phyloP scores from a whole-genome alignment of 2,329 filamentous ascomycete genomes.

The Ophiostoma triangulosporum region DNA sequence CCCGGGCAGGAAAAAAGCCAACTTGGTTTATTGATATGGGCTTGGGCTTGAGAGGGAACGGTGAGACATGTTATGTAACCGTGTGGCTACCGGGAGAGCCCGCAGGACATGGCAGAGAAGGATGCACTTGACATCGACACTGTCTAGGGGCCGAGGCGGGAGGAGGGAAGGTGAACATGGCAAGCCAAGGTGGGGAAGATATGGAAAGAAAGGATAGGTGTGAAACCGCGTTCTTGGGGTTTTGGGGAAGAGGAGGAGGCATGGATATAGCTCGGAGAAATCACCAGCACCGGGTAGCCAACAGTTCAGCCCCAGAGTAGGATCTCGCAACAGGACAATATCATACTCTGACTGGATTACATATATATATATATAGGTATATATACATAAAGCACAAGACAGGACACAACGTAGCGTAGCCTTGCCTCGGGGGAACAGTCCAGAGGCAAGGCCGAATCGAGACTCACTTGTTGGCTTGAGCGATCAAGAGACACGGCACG shows the following conservation, averaged over 20 bases:
- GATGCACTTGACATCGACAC: conserved; percentile 4
- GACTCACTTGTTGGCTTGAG: background rate
- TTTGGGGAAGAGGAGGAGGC: background rate
- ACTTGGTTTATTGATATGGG: background rate
- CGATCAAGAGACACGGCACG: too few species aligned
- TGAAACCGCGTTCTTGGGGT: background rate
- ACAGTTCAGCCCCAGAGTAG: too few species aligned
- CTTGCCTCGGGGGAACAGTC: background rate
- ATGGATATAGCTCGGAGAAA: background rate
- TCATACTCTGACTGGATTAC: background rate
- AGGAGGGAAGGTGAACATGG: background rate
- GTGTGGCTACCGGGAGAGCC: conserved; percentile 7
- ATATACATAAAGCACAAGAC: background rate
- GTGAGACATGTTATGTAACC: background rate
- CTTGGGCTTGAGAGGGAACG: background rate
- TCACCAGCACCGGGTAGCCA: background rate
- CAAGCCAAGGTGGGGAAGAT: background rate
- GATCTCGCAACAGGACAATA: too few species aligned
- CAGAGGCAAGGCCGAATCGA: background rate
- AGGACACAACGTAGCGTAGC: background rate
- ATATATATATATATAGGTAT: too few species aligned
- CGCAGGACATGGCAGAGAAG: background rate
- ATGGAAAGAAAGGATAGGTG: background rate
- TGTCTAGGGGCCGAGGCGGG: background rate
- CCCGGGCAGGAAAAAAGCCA: background rate